phyloP scores from a whole-genome alignment of 192 early-diverging fungal species.

The Mortierella alpina region DNA sequence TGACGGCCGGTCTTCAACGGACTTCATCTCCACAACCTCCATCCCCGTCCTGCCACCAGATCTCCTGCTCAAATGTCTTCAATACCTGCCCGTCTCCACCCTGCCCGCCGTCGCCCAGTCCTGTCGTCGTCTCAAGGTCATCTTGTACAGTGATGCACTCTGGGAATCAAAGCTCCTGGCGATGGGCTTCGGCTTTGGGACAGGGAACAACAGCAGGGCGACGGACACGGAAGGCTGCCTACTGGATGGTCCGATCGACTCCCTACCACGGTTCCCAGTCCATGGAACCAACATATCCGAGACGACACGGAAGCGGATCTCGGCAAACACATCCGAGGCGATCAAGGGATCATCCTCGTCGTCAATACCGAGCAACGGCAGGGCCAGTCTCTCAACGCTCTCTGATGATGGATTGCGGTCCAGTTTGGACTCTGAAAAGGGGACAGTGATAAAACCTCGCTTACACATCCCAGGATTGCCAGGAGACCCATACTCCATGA shows the following conservation, averaged over 20 bases:
- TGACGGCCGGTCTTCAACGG: constrained; percentile 24
- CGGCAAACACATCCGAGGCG: constrained; percentile 27
- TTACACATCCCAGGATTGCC: constrained; percentile 59
- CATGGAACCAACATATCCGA: constrained; percentile 35
- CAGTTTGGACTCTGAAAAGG: constrained; percentile 9
- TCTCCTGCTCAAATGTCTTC: constrained; percentile 57
- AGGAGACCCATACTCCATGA: constrained; percentile 58
- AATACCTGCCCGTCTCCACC: constrained; percentile 58
- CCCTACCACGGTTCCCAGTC: constrained; percentile 40
- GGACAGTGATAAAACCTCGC: constrained; percentile 22
- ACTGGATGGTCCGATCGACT: constrained; percentile 34
- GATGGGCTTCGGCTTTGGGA: constrained; percentile 58
- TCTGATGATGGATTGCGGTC: constrained; percentile 29
- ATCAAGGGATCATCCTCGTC: constrained; percentile 6
- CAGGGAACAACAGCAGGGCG: constrained; percentile 17
- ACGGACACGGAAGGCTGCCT: not conserved
- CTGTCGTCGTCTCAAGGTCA: constrained; percentile 80
- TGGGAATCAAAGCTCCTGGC: constrained; percentile 72
- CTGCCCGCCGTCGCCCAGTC: constrained; percentile 65
- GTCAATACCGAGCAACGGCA: constrained; percentile 1
- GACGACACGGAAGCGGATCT: constrained; percentile 28
- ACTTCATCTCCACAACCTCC: constrained; percentile 47
- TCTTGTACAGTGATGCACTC: constrained; percentile 81
- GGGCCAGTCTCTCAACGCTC: constrained; percentile 32
- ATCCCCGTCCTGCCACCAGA: constrained; percentile 59